Base-by-base conservation (phyloP, 176 grass and related monocot species). In the Miscanthus lutarioriparius region DNA sequence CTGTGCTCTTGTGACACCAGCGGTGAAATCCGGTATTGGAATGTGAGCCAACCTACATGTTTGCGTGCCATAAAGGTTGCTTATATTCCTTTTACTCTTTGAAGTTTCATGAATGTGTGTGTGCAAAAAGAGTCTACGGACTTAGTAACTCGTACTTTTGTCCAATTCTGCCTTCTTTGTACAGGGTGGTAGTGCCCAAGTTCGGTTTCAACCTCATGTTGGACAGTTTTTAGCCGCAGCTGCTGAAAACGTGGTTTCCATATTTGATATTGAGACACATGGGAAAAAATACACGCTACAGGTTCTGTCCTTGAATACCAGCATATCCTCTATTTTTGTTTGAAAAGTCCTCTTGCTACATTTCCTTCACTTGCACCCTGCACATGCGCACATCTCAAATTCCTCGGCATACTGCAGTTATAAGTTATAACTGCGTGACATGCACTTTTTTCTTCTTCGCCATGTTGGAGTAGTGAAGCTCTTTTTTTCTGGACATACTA, bases 11-110 rank as follows among this genome's bases (percentile, higher is more conserved):
- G 96, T 89, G 96, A 99, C 69, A 44, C 79, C 37, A 94, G 77
- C 86, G 93, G 93, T 86, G 93, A 99, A 87, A 99, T 99, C n/a
- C 90, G 96, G 15, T 94, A 82, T 47, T 99, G 96, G 96, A 94
- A 87, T 67, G 80, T 80, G 25, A 82, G 61, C 65, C 89, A 96
- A 36, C 64, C 6, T 71, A 7, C 70, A 6, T 90, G 84, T 74
- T 32, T 87, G 9, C 89, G 22, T 64, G 75, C 15, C 83, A 92
- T 86, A 0, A 94, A 99, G 93, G 96, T 95, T 90, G 28, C 30
- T 77, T 2, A 15, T 68, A 23, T 76, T 61, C 53, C 87, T 83
- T 66, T 9, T 72, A 22, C 51, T 13, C 28, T 28, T 83, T 39
- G 13, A 49, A 43, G 64, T 22, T 25, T 82, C 19, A 67, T 82